Evolutionary conservation across 768 basidiomycete genomes (phyloP), one percentile per base, ranked within the genome.

Genomic region (Termitomyces sp.): DNA sequence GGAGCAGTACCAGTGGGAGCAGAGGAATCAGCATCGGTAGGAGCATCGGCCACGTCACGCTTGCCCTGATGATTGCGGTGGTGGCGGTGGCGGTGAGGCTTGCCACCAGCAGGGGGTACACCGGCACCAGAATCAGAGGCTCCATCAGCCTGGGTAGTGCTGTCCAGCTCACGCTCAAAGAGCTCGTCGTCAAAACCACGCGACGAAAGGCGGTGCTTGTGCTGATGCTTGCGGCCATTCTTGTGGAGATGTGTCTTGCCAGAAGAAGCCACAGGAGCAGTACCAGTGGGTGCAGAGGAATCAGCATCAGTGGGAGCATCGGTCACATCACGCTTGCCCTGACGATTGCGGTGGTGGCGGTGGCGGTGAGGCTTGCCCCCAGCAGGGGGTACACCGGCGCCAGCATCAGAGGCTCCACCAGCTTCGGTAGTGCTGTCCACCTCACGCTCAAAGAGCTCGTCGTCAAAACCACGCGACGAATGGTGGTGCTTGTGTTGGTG

Each of bases 181-280:
- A 55, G 55, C 15, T 20, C 44, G 13, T 58, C 51, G 5, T 58
- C 60, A 51, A 52, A 35, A n/a, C 35, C 54, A 16, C 54, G 54
- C 40, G 33, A 32, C 9, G 12, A 12, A 7, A n/a, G 24, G 6
- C 22, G 55, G 33, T 54, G 40, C 51, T 51, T 16, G 57, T 54
- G 28, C 12, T 40, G 20, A 28, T 28, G n/a, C 28, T 50, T 18
- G 49, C 18, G 42, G 3, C 7, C n/a, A 20, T 5, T 9, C 42
- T 20, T 20, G 48, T 49, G 24, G 20, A 18, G 8, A 18, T 33
- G 32, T 7, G 16, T 50, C 49, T 50, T 33, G 28, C 16, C 28
- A 46, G 8, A 39, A 32, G 53, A 8, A 36, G 36, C 2, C 7
- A 2, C 7, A 3, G 38, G 12, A 22, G 38, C 15, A 22, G 51